phyloP scores from a whole-genome alignment of 163 green algal genomes.

The Prototheca wickerhamii region DNA sequence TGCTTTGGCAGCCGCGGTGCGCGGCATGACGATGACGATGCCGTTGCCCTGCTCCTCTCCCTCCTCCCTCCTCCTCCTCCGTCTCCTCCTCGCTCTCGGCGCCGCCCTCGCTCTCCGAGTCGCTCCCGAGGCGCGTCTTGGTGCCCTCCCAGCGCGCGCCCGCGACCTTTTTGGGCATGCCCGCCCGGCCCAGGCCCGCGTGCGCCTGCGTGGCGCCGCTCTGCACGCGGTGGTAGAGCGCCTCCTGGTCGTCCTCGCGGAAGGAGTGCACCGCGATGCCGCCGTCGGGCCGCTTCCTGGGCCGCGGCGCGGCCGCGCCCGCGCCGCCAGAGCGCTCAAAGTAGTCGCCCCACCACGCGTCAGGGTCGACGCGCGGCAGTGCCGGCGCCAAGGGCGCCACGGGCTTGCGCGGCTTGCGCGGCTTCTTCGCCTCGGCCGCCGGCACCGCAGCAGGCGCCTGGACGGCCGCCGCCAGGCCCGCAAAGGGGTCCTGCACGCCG shows the following conservation, averaged over 20 bases:
- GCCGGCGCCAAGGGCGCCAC: background rate
- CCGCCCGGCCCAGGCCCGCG: slow-evolving; percentile 54
- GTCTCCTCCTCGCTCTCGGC: slow-evolving; percentile 12
- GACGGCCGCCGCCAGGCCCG: slow-evolving; percentile 7
- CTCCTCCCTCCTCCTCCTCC: slow-evolving; percentile 2
- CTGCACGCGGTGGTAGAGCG: slow-evolving; percentile 57
- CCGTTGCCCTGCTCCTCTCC: slow-evolving; percentile 1
- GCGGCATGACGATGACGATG: slow-evolving; percentile 15
- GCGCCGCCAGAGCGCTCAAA: slow-evolving; percentile 40
- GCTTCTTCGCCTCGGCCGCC: background rate
- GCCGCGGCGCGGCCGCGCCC: slow-evolving; percentile 9
- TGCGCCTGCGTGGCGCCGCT: slow-evolving; percentile 41
- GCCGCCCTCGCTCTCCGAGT: slow-evolving; percentile 40
- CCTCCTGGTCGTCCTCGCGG: slow-evolving; percentile 67
- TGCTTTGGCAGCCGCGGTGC: background rate
- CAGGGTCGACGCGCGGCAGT: background rate
- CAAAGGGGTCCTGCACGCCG: slow-evolving; percentile 19
- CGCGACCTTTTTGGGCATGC: slow-evolving; percentile 61
- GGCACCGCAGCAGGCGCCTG: background rate
- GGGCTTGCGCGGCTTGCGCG: background rate
- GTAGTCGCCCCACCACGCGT: slow-evolving; percentile 46
- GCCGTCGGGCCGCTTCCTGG: slow-evolving; percentile 3
- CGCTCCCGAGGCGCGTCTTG: slow-evolving; percentile 47
- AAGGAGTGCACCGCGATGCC: slow-evolving; percentile 55
- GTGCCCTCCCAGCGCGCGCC: slow-evolving; percentile 58